Percentiles rank a stretch among this genome's conserved stretches.
Evolutionary conservation across 495 filamentous ascomycete genomes (phyloP).

Genomic region (Neurospora pannonica): DNA sequence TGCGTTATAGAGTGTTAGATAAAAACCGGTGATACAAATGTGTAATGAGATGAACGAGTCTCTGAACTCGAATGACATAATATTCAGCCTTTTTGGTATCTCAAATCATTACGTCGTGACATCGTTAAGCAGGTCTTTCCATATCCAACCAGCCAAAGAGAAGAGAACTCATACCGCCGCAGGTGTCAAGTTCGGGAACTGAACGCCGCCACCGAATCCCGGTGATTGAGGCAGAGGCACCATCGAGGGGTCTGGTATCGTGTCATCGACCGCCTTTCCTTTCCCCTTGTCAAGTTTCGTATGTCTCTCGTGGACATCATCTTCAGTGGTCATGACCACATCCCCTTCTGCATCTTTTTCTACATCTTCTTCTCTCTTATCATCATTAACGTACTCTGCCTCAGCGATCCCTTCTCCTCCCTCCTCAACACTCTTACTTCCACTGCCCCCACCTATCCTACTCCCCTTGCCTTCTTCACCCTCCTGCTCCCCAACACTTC

Average conservation of each 20-base stretch:
- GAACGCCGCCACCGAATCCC: background rate
- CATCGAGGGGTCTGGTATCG: constrained; percentile 1
- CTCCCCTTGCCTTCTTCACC: background rate
- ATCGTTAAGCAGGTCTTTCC: no score
- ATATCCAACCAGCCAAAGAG: background rate
- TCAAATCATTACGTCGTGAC: constrained; percentile 4
- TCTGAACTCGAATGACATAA: background rate
- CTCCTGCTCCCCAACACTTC: background rate
- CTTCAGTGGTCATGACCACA: constrained; percentile 4
- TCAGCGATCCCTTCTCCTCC: background rate
- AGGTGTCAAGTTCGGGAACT: background rate
- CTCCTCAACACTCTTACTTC: background rate
- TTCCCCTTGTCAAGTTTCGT: constrained; percentile 1
- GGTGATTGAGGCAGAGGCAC: constrained; percentile 7
- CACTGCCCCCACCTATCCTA: background rate
- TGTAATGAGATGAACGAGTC: background rate
- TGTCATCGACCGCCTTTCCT: constrained; percentile 13
- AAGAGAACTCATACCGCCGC: background rate
- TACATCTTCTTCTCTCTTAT: background rate
- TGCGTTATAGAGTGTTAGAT: background rate
- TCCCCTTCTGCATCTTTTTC: constrained; percentile 8
- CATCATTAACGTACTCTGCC: background rate
- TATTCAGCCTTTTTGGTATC: background rate
- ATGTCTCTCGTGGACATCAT: background rate
- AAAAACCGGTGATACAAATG: background rate